These are phyloP conservation scores for Candida awuae DNA, from an alignment of 805 yeast species.

Conservation along the genomic window DNA sequence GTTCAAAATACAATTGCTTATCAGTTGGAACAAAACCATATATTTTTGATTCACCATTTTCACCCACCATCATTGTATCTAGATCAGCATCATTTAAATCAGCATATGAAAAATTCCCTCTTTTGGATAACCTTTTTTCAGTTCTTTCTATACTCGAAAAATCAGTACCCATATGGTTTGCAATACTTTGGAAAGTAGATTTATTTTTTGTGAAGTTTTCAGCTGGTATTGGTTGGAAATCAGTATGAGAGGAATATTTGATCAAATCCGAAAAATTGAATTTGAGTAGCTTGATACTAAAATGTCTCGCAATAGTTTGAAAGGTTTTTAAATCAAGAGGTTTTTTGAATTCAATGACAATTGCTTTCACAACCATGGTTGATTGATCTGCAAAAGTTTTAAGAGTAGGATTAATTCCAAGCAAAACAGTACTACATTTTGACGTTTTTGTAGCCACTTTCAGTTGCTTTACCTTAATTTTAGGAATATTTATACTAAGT, in stretches of 20 bases:
- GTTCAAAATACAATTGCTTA: constrained; percentile 26
- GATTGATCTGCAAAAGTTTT: too few relatives aligned
- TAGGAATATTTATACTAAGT: too few relatives aligned
- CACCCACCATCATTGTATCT: constrained; percentile 35
- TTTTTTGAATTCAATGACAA: not conserved
- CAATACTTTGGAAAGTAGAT: not conserved
- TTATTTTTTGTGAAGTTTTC: not conserved
- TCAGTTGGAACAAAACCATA: constrained; percentile 26
- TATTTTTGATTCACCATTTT: constrained; percentile 16
- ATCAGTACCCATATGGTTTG: constrained; percentile 3
- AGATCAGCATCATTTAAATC: constrained; percentile 14
- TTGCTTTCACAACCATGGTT: not conserved
- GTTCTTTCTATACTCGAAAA: constrained; percentile 5
- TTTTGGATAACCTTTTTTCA: constrained; percentile 6
- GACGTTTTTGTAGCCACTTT: too few relatives aligned
- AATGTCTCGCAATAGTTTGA: not conserved
- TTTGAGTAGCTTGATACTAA: not conserved
- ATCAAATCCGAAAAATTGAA: not conserved
- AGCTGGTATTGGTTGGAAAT: not conserved
- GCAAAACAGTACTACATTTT: too few relatives aligned
- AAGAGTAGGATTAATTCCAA: too few relatives aligned
- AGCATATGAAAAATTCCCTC: constrained; percentile 7
- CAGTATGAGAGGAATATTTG: not conserved
- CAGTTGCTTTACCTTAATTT: too few relatives aligned
- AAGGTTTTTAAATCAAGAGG: not conserved